Base-by-base conservation (phyloP, 106 monocot species). In the Acorus gramineus region DNA sequence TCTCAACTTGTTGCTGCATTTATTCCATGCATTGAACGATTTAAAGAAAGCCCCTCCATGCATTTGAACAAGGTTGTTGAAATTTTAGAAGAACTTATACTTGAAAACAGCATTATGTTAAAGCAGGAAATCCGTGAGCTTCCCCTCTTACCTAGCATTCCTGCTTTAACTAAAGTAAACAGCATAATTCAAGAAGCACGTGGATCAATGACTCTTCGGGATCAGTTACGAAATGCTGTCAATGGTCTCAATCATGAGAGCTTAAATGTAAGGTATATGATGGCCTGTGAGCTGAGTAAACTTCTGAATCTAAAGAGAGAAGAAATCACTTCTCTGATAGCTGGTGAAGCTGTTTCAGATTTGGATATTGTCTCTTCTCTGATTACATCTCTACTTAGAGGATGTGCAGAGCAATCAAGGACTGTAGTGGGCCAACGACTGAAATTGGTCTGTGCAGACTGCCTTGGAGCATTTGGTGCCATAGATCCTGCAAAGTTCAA, bases 191-290 rank as follows among this genome's bases (percentile, higher is more conserved):
- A 85, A 49, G 83, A 92, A 42, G 84, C 96, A 57, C 80, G 91
- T 61, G 96, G 96, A 69, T 85, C 85, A 65, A 88, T 85, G 83
- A 83, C 83, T 54, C 63, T 98, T 44, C 74, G 81, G 57, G 96
- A 92, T 65, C 91, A 98, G 60, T 73, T 98, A 67, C 80, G 75
- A 74, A 75, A 85, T 78, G 80, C 88, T 64, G 75, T 71, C 69
- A 75, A 81, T 77, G 91, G 96, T 47, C 79, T 98, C 69, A 98
- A 84, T 49, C 91, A 98, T 69, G 96, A 98, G 67, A 98, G 85
- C 72, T 76, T 98, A 74, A 98, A 98, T 83, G 96, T 92, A 43
- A 91, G 83, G 65, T 92, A 98, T 69, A 91, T 98, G 91, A 77
- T 91, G 60, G 96, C 91, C 44, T 88, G 83, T 71, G 96, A 98